Evolutionary conservation across 345 rosid species (phyloP).

Genomic region (Brassica incana): DNA sequence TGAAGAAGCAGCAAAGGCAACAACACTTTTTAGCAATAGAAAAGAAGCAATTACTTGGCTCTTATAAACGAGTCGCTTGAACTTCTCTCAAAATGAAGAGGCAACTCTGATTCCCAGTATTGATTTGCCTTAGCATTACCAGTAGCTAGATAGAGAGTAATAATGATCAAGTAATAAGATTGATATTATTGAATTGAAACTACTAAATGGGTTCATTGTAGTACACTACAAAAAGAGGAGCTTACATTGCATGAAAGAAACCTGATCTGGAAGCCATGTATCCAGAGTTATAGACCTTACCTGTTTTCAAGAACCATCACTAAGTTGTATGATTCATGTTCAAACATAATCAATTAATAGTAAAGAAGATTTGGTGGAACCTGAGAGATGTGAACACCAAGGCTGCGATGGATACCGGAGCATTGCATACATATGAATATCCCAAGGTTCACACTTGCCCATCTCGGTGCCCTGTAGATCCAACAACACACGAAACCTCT

Average conservation of each 20-base stretch:
- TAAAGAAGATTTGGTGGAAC: slow-evolving; percentile 36
- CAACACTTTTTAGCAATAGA: slow-evolving; percentile 2
- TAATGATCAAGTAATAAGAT: neutral
- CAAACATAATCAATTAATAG: neutral
- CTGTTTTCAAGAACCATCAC: slow-evolving; percentile 40
- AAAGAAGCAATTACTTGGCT: slow-evolving; percentile 63
- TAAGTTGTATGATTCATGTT: neutral
- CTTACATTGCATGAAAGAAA: slow-evolving; percentile 79
- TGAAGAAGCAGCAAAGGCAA: slow-evolving; percentile 1
- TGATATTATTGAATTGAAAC: neutral
- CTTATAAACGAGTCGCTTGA: slow-evolving; percentile 71
- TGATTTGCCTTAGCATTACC: slow-evolving; percentile 80
- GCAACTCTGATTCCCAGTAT: slow-evolving; percentile 95
- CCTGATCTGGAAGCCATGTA: slow-evolving; percentile 99
- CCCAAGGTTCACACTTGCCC: slow-evolving; percentile 98
- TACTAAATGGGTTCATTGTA: slow-evolving; percentile 7
- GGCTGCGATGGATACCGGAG: slow-evolving; percentile 92
- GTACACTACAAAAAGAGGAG: neutral
- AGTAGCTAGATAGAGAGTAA: slow-evolving; percentile 38
- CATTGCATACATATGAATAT: slow-evolving; percentile 98
- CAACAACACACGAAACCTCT: slow-evolving; percentile 19
- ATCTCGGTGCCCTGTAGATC: slow-evolving; percentile 71
- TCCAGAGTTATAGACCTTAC: slow-evolving; percentile 92
- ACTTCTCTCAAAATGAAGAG: slow-evolving; percentile 68
- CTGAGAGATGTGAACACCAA: slow-evolving; percentile 97